Evolutionary conservation across 768 basidiomycete species (phyloP).

Genomic region (Hericium coralloides): DNA sequence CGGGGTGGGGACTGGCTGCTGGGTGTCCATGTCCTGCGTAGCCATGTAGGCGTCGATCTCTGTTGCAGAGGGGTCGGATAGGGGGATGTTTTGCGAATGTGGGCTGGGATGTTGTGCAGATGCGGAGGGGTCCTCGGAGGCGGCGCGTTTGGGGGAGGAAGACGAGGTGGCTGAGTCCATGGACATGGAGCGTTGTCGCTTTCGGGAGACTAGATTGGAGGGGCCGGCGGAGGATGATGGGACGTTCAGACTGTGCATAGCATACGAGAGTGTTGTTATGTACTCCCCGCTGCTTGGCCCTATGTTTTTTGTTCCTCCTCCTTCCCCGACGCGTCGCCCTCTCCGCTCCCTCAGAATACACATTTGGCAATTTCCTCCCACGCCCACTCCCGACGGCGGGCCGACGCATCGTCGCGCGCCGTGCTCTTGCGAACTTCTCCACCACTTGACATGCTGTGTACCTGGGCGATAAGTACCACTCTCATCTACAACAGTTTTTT

Average conservation of each 20-base stretch:
- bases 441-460: too few species aligned
- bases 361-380: background rate
- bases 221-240: background rate
- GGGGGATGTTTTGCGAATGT: constrained; percentile 13
- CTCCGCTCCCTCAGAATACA: background rate
- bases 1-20: background rate
- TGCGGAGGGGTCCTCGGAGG: constrained; percentile 52
- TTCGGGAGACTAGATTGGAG: constrained; percentile 1
- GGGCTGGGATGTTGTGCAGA: constrained; percentile 28
- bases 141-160: constrained; percentile 73
- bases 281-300: background rate
- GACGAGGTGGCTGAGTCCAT: constrained; percentile 66
- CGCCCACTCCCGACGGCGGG: background rate
- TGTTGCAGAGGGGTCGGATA: constrained; percentile 22
- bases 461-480: too few species aligned
- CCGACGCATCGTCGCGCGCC: too few species aligned
- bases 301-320: background rate
- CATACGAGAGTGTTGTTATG: background rate
- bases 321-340: background rate
- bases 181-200: constrained; percentile 55
- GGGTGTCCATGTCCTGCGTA: constrained; percentile 17
- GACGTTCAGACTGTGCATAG: background rate
- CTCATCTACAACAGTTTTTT: too few species aligned
- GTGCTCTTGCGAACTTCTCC: too few species aligned
- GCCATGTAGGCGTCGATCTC: constrained; percentile 51